Conservation (phyloP, 192 early-diverging fungal genomes). For the Gryganskiella cystojenkinii region DNA sequence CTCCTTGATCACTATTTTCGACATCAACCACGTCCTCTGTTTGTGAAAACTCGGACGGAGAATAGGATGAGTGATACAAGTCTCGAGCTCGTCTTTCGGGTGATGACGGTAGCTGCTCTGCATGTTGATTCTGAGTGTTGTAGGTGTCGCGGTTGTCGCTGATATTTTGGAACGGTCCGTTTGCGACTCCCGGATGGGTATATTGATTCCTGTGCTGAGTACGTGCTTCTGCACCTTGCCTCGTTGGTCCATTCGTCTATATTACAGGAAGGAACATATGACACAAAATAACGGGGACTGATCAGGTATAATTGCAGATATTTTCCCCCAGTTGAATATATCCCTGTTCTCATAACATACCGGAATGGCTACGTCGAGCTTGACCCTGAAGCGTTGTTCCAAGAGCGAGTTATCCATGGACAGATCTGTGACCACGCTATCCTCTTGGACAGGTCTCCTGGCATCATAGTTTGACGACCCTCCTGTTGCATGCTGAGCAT, state of each 20-base stretch:
- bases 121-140: neutral
- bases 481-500: neutral
- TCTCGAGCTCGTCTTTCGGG: slow-evolving; percentile 8
- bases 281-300: neutral
- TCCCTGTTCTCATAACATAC: too few relatives aligned
- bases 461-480: neutral
- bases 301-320: too few relatives aligned
- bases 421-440: neutral
- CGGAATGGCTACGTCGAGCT: slow-evolving; percentile 5
- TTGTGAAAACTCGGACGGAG: slow-evolving; percentile 37
- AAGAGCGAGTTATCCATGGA: slow-evolving; percentile 12
- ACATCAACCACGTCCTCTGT: slow-evolving; percentile 2
- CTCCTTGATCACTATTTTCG: neutral
- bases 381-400: slow-evolving; percentile 6
- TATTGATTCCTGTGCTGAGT: too few relatives aligned
- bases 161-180: too few relatives aligned
- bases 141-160: neutral
- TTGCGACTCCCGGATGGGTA: too few relatives aligned
- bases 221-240: too few relatives aligned
- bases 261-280: neutral
- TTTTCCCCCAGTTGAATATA: too few relatives aligned
- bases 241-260: too few relatives aligned
- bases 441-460: neutral
- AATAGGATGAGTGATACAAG: slow-evolving; percentile 37
- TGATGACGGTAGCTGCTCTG: neutral